Conservation (phyloP, 345 rosid genomes). For the Gossypioides kirkii region DNA sequence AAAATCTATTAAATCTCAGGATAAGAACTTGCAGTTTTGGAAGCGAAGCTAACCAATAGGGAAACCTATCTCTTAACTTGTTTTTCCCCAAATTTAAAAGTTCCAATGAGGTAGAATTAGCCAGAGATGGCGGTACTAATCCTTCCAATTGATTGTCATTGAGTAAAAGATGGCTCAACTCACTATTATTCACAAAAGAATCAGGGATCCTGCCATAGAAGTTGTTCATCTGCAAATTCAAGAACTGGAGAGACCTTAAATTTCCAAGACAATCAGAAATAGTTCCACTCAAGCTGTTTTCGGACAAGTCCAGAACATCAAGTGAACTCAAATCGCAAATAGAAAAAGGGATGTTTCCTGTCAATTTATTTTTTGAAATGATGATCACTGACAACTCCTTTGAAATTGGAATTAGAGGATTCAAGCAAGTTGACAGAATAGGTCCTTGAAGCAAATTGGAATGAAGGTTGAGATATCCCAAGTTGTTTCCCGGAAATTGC, state of each 20-base stretch:
- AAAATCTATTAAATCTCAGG: background rate
- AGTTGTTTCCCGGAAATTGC: background rate
- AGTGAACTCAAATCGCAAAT: background rate
- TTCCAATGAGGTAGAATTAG: background rate
- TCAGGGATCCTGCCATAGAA: background rate
- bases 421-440: background rate
- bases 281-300: background rate
- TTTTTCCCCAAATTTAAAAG: background rate
- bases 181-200: background rate
- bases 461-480: background rate
- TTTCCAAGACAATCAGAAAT: background rate
- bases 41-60: background rate
- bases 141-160: background rate
- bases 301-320: background rate
- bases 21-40: background rate
- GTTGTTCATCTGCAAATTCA: background rate
- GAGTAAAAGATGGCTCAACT: background rate
- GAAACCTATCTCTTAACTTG: background rate
- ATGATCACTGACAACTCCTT: background rate
- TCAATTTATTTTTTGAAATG: background rate
- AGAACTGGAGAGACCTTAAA: background rate
- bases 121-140: background rate
- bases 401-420: background rate
- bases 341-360: background rate
- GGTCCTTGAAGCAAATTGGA: slow-evolving; percentile 14